Evolutionary conservation across 768 basidiomycete species (phyloP).

Genomic region (Rhizopogon vinicolor): DNA sequence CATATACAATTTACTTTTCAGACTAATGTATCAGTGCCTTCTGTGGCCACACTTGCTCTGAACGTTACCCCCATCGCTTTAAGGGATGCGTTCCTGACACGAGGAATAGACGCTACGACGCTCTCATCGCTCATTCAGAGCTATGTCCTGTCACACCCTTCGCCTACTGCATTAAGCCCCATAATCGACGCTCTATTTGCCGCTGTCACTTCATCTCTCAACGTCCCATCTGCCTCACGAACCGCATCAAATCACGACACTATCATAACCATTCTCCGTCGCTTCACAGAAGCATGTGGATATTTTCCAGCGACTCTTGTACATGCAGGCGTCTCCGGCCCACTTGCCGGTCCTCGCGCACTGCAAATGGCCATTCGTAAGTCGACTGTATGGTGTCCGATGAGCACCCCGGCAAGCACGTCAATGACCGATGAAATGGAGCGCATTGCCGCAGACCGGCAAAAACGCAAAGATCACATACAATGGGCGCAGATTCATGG

Average conservation of each 20-base stretch:
- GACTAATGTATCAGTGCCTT: conserved; percentile 40
- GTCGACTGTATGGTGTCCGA: conserved; percentile 48
- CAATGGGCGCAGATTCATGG: conserved; percentile 67
- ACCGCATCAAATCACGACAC: conserved; percentile 33
- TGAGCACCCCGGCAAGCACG: conserved; percentile 9
- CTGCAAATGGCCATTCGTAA: conserved; percentile 58
- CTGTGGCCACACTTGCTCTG: conserved; percentile 17
- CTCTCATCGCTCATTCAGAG: conserved; percentile 52
- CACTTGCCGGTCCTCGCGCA: conserved; percentile 51
- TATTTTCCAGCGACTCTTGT: conserved; percentile 45
- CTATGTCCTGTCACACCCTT: conserved; percentile 44
- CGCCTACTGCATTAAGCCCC: conserved; percentile 43
- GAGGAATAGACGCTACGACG: conserved; percentile 40
- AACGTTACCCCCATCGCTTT: conserved; percentile 24
- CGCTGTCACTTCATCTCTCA: conserved; percentile 30
- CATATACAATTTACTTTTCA: conserved; percentile 44
- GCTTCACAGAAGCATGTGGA: conserved; percentile 46
- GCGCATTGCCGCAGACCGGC: conserved; percentile 54
- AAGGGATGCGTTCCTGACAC: conserved; percentile 27
- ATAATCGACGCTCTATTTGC: conserved; percentile 54
- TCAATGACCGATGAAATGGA: conserved; percentile 60
- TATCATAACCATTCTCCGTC: conserved; percentile 35
- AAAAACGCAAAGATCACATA: conserved; percentile 58
- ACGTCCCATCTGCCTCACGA: conserved; percentile 25
- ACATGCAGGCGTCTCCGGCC: conserved; percentile 53